Conservation (phyloP, 495 filamentous ascomycete species). For the Aspergillus funiculosus region DNA sequence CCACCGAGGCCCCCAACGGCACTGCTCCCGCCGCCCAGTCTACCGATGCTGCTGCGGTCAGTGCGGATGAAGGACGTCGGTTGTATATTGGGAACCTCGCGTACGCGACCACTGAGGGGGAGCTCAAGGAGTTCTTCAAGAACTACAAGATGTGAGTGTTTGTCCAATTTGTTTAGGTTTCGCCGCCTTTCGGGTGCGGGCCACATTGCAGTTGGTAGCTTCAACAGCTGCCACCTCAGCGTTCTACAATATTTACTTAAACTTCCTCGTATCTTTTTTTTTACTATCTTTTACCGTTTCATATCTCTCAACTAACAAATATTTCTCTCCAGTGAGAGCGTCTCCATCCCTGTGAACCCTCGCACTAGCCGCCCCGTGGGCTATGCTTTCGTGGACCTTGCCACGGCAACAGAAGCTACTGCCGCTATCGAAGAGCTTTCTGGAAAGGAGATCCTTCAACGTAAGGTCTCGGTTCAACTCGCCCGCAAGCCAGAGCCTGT, state of each 20-base stretch:
- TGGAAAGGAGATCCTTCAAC: slow-evolving; percentile 91
- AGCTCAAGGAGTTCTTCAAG: slow-evolving; percentile 99
- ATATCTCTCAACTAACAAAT: slow-evolving; percentile 16
- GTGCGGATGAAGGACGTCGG: slow-evolving; percentile 95
- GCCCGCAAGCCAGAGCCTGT: slow-evolving; percentile 92
- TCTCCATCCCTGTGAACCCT: slow-evolving; percentile 97
- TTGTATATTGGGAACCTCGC: slow-evolving; percentile 99
- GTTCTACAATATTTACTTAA: not conserved
- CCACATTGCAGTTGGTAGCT: not conserved
- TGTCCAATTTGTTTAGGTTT: slow-evolving; percentile 1
- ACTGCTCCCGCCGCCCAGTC: slow-evolving; percentile 71
- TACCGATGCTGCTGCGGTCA: slow-evolving; percentile 81
- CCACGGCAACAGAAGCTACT: slow-evolving; percentile 87
- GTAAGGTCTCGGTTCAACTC: slow-evolving; percentile 97
- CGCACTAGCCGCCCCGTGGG: slow-evolving; percentile 96
- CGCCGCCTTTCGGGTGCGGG: not conserved
- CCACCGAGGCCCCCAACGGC: slow-evolving; percentile 68
- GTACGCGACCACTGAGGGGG: slow-evolving; percentile 98
- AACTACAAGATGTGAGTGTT: slow-evolving; percentile 90
- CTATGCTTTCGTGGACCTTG: slow-evolving; percentile 97
- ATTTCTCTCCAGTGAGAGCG: slow-evolving; percentile 69
- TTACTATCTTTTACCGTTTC: too few relatives aligned
- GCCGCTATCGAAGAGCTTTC: slow-evolving; percentile 91
- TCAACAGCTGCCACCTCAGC: not conserved
- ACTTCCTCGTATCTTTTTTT: not conserved